Conservation (phyloP, 1,284 basidiomycete species). For the Malassezia vespertilionis region DNA sequence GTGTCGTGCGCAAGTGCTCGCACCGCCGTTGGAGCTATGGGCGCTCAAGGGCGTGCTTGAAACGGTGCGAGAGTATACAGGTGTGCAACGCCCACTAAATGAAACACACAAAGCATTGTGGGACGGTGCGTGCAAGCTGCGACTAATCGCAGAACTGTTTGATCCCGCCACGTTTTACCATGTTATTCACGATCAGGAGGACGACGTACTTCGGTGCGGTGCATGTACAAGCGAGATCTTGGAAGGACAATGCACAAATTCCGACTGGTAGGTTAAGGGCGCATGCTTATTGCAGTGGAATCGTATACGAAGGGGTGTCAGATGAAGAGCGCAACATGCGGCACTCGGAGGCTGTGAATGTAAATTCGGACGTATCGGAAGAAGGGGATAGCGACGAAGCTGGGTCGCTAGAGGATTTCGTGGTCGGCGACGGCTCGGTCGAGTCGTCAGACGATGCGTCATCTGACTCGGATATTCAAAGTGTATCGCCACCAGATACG, state of each 20-base stretch:
- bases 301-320: conserved; percentile 13
- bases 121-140: conserved; percentile 12
- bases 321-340: conserved; percentile 6
- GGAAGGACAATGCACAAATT: conserved; percentile 31
- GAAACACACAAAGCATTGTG: conserved; percentile 4
- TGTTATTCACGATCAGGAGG: conserved; percentile 37
- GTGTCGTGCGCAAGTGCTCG: conserved; percentile 32
- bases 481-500: neutral
- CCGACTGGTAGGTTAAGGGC: conserved; percentile 30
- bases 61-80: conserved; percentile 20
- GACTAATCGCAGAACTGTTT: conserved; percentile 4
- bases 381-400: conserved; percentile 10
- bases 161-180: conserved; percentile 11
- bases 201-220: conserved; percentile 35
- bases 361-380: conserved; percentile 2
- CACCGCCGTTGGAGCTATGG: conserved; percentile 36
- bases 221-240: conserved; percentile 34
- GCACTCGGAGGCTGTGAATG: conserved; percentile 6
- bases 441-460: neutral
- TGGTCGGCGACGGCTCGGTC: conserved; percentile 5
- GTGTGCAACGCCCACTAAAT: neutral
- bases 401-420: conserved; percentile 15
- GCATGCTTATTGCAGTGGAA: neutral
- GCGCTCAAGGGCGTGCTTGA: conserved; percentile 32
- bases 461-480: conserved; percentile 10